phyloP scores from a whole-genome alignment of 2,329 filamentous ascomycete species.

The Fusarium abutilonis region DNA sequence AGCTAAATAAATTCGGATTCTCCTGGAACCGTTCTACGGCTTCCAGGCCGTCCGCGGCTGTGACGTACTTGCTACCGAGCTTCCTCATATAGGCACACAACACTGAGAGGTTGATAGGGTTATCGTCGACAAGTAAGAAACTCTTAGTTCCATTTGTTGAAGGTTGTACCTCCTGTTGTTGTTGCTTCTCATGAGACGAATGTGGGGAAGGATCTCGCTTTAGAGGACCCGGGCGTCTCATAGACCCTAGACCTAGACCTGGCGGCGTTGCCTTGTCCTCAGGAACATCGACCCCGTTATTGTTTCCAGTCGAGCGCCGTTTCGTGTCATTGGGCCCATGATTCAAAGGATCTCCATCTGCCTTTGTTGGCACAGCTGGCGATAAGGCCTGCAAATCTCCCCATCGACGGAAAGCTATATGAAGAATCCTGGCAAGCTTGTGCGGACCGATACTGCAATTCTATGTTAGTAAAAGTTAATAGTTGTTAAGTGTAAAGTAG shows the following conservation, averaged over 20 bases:
- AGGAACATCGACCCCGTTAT: not conserved
- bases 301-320: not conserved
- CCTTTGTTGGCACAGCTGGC: not conserved
- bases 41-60: constrained; percentile 49
- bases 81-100: constrained; percentile 49
- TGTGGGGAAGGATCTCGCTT: not conserved
- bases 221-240: constrained; percentile 11
- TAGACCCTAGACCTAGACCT: not conserved
- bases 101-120: constrained; percentile 37
- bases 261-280: not conserved
- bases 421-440: constrained; percentile 51
- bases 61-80: constrained; percentile 44
- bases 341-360: not conserved
- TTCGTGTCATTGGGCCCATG: not conserved
- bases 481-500: rapidly evolving
- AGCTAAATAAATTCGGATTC: constrained; percentile 41
- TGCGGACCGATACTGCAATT: constrained; percentile 48
- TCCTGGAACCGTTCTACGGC: constrained; percentile 47
- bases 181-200: not conserved
- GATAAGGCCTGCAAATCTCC: constrained; percentile 30
- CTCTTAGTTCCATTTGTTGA: constrained; percentile 2
- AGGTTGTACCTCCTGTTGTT: not conserved
- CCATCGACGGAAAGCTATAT: constrained; percentile 45
- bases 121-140: constrained; percentile 40
- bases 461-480: not conserved